Evolutionary conservation across 495 filamentous ascomycete genomes (phyloP).

Genomic region (Lasiosphaeriaceae sp.): DNA sequence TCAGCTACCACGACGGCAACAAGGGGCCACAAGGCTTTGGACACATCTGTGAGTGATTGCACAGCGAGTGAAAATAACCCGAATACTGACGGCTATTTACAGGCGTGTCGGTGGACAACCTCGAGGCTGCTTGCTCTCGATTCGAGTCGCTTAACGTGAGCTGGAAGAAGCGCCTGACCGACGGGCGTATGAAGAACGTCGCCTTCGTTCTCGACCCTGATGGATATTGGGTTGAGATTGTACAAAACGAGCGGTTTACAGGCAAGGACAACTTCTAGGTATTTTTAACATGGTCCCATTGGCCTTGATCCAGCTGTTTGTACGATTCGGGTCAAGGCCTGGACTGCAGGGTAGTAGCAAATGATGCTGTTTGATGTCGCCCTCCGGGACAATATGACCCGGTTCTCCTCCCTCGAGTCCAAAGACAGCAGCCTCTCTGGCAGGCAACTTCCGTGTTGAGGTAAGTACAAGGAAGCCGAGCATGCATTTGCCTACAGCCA

Average conservation of each 20-base stretch:
- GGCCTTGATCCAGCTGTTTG: neutral
- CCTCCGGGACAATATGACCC: neutral
- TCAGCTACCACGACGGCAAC: constrained; percentile 92
- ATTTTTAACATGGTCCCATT: neutral
- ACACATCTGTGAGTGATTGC: constrained; percentile 66
- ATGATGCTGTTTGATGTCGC: neutral
- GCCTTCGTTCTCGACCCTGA: constrained; percentile 93
- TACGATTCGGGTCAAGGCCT: too few relatives aligned
- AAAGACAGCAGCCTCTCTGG: neutral
- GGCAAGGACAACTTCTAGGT: constrained; percentile 47
- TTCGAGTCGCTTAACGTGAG: constrained; percentile 77
- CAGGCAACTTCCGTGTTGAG: too few relatives aligned
- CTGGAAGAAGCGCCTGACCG: constrained; percentile 93
- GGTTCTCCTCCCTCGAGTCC: neutral
- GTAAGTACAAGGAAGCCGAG: neutral
- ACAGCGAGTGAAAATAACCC: neutral
- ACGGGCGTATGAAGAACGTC: constrained; percentile 91
- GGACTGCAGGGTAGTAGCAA: too few relatives aligned
- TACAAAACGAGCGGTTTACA: constrained; percentile 66
- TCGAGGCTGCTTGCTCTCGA: constrained; percentile 78
- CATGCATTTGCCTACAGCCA: constrained; percentile 1
- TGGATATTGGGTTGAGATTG: constrained; percentile 86
- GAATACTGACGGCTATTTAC: constrained; percentile 22
- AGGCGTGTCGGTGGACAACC: constrained; percentile 84
- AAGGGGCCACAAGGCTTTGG: constrained; percentile 89